Evolutionary conservation across 495 filamentous ascomycete genomes (phyloP), one percentile per base, ranked within the genome.

Genomic region (Paragyromitra xinjiangensis): DNA sequence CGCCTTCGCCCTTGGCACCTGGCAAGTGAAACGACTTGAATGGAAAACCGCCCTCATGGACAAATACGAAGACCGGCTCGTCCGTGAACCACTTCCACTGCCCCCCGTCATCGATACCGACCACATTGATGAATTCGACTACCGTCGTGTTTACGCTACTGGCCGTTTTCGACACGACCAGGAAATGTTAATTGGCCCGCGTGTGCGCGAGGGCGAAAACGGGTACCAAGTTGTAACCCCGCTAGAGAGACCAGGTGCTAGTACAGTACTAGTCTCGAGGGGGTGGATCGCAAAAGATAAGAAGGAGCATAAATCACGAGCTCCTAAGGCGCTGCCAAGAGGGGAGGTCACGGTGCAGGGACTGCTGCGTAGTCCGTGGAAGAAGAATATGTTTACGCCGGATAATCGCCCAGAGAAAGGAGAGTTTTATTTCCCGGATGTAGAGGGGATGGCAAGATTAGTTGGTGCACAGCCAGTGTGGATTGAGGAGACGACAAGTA

Each of bases 311-410:
- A 83, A 85, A 79, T 86, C 86, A 64, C 84, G 94, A 29, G 83
- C 85, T 7, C 78, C 80, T 0, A 86, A 88, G 37, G 88, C 88
- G 3, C 71, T 98, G 65, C 90, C 90, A 1, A 81, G 81, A 42
- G 92, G 88, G 0, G 88, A 89, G 80, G 91, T 99, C 2, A 88
- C 86, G 6, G 89, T 98, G 1, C 90, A 96, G 82, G 95, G 95
- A 3, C 82, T 99, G 82, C 83, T 99, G 81, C 84, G 95, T 67
- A 89, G 94, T 85, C 95, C 96, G 39, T 96, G 93, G 91, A 92
- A 94, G 87, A 96, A 93, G 88, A 99, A 99, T 81, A 91, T 94
- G 88, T 99, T 99, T 81, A 99, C 95, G 71, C 95, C 95, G 0
- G 90, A 90, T 0, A 99, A 98, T 79, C 85, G 89, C 73, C 94